Evolutionary conservation across 2,329 filamentous ascomycete genomes (phyloP).

Genomic region (Fusarium drepaniforme): DNA sequence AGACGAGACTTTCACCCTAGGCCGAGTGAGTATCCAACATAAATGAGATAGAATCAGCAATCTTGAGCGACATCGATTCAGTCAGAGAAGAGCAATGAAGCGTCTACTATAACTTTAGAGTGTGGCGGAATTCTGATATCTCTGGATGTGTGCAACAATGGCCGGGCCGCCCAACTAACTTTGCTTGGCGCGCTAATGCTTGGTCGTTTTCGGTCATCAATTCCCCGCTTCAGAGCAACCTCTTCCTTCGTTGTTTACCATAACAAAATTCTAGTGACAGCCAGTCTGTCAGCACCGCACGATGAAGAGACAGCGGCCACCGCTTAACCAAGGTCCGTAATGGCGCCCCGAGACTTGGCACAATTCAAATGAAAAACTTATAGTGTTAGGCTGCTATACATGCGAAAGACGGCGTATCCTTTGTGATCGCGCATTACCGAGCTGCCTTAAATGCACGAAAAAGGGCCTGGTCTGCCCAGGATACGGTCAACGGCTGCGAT

Average conservation of each 20-base stretch:
- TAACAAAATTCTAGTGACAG: not conserved
- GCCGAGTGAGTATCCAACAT: no score
- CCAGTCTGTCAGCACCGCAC: not conserved
- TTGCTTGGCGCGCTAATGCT: not conserved
- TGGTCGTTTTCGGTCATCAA: not conserved
- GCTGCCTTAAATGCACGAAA: conserved; percentile 45
- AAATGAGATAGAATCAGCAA: no score
- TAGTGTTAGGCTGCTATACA: conserved; percentile 33
- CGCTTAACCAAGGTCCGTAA: not conserved
- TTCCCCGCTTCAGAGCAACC: not conserved
- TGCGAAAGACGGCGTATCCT: conserved; percentile 47
- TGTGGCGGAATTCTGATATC: no score
- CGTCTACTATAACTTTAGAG: no score
- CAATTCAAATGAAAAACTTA: not conserved
- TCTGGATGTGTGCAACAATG: not conserved
- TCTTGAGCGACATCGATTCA: no score
- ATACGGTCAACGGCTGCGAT: conserved; percentile 43
- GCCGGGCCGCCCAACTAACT: not conserved
- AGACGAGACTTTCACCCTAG: no score
- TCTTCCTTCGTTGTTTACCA: not conserved
- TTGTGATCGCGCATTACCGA: conserved; percentile 43
- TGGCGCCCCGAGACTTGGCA: no score
- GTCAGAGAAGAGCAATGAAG: no score
- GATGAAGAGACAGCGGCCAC: not conserved
- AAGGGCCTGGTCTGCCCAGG: conserved; percentile 46